Percentiles rank a stretch among this genome's conserved stretches.
These are phyloP conservation scores for Hyaloscypha finlandica DNA, from an alignment of 495 filamentous ascomycete genomes.

Conservation along the genomic window DNA sequence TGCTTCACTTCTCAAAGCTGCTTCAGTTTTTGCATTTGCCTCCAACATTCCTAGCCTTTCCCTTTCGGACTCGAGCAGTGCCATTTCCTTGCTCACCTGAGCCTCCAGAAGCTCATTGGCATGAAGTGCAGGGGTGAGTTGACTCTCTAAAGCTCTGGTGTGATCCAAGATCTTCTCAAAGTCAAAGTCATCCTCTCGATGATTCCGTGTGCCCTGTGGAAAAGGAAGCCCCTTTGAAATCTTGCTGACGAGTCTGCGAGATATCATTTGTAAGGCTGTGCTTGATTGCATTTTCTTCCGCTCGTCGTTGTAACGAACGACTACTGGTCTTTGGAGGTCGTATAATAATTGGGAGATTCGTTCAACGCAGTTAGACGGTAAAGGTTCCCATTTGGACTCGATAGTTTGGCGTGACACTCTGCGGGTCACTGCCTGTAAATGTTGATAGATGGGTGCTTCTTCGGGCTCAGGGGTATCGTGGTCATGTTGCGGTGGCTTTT, in stretches of 20 bases:
- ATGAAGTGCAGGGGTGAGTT: slow-evolving; percentile 55
- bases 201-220: slow-evolving; percentile 47
- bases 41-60: slow-evolving; percentile 53
- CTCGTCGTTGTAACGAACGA: slow-evolving; percentile 55
- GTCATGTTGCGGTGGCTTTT: slow-evolving; percentile 4
- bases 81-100: slow-evolving; percentile 56
- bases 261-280: slow-evolving; percentile 37
- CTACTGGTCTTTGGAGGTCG: slow-evolving; percentile 55
- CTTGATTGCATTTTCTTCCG: slow-evolving; percentile 56
- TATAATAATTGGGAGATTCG: slow-evolving; percentile 55
- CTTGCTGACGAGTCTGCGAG: slow-evolving; percentile 27
- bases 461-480: slow-evolving; percentile 4
- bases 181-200: slow-evolving; percentile 58
- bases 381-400: slow-evolving; percentile 58
- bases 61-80: slow-evolving; percentile 50
- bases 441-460: slow-evolving; percentile 24
- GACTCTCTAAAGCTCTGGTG: slow-evolving; percentile 53
- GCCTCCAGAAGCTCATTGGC: slow-evolving; percentile 53
- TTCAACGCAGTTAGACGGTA: slow-evolving; percentile 51
- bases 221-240: slow-evolving; percentile 50
- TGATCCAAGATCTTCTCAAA: slow-evolving; percentile 60
- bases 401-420: slow-evolving; percentile 56
- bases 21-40: slow-evolving; percentile 52
- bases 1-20: slow-evolving; percentile 46
- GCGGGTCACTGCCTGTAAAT: slow-evolving; percentile 24